These are phyloP conservation scores for Penicillium paneum DNA, from an alignment of 2,329 filamentous ascomycete genomes.

Conservation along the genomic window DNA sequence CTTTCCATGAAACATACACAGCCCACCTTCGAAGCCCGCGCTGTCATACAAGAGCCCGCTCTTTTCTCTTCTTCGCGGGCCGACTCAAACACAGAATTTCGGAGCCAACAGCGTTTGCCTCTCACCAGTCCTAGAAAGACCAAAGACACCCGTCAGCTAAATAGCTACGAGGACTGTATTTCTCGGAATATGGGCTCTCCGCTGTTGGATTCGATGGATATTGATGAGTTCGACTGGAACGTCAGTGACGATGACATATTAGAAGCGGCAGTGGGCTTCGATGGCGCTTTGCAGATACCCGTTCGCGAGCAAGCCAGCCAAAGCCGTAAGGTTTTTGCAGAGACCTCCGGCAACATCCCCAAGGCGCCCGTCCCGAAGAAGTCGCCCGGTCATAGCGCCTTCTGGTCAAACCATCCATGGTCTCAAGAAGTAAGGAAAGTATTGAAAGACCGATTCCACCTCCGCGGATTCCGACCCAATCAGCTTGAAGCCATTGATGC, in stretches of 20 bases:
- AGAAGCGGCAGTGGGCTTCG: constrained; percentile 41
- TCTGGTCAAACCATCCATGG: constrained; percentile 68
- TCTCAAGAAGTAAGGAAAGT: constrained; percentile 77
- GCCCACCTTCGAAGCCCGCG: neutral
- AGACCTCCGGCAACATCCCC: constrained; percentile 41
- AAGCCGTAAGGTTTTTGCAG: constrained; percentile 39
- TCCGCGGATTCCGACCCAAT: constrained; percentile 83
- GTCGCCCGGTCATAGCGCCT: constrained; percentile 29
- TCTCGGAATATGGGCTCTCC: constrained; percentile 45
- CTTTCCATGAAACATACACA: neutral
- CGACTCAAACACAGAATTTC: neutral
- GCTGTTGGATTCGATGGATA: constrained; percentile 15
- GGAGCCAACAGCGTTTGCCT: constrained; percentile 2
- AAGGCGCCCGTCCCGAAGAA: constrained; percentile 33
- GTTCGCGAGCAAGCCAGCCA: constrained; percentile 13
- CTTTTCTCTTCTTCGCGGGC: neutral
- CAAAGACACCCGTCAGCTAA: constrained; percentile 1
- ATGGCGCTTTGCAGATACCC: constrained; percentile 25
- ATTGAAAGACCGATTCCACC: constrained; percentile 78
- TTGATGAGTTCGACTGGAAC: constrained; percentile 44
- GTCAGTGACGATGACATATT: constrained; percentile 47
- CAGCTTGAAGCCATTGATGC: constrained; percentile 96
- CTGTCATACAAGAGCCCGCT: neutral
- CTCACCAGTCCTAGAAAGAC: constrained; percentile 4
- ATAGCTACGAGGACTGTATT: constrained; percentile 28